Evolutionary conservation across 2,329 filamentous ascomycete species (phyloP), one percentile per base, ranked within the genome.

Genomic region (Lecanicillium sp.): DNA sequence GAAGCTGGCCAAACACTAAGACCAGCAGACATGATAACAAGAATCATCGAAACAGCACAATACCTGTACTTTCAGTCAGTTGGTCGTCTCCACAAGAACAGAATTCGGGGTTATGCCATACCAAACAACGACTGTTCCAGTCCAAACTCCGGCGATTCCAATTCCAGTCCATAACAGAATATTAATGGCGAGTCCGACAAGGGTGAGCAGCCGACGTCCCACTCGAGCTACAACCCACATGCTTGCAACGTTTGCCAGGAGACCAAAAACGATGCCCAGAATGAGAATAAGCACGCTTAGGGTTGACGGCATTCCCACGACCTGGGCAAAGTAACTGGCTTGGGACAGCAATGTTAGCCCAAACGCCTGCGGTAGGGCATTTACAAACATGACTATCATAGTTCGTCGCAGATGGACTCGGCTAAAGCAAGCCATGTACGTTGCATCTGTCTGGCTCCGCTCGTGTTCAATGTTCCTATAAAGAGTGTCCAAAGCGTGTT

Each of bases 401-500:
- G 65, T 65, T 15, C 67, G 50, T 4, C 65, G 56, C 2, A 64
- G 52, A 36, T 74, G 64, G 3, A 54, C 48, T 3, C 58, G 59
- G 8, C 54, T 58, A 51, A 73, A 72, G 45, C 62, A 68, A 45
- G 67, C 63, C 6, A 47, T 19, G 32, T 68, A 72, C 0, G 60
- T 62, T 3, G 47, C 51, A 1, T 54, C 45, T 4, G 52, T 52
- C 9, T 51, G 42, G 4, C 51, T 51, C 3, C 48, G 49, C 5
- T 63, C 57, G 38, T 67, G 59, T 44, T 70, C 64, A 17, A 67
- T 60, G 39, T 73, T 70, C n/a, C 62, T 56, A 45, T 65, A 60
- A 40, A 77, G 65, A 15, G 63, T 59, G 9, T 56, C 49, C 6
- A 70, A 53, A 1, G 64, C 61, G 46, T 57, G 55, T 42, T 63